A percentile compares a stretch with the other conserved stretches of the same genome.
These are phyloP conservation scores for Neurospora sp. DNA, from an alignment of 2,329 filamentous ascomycete genomes.

Conservation along the genomic window DNA sequence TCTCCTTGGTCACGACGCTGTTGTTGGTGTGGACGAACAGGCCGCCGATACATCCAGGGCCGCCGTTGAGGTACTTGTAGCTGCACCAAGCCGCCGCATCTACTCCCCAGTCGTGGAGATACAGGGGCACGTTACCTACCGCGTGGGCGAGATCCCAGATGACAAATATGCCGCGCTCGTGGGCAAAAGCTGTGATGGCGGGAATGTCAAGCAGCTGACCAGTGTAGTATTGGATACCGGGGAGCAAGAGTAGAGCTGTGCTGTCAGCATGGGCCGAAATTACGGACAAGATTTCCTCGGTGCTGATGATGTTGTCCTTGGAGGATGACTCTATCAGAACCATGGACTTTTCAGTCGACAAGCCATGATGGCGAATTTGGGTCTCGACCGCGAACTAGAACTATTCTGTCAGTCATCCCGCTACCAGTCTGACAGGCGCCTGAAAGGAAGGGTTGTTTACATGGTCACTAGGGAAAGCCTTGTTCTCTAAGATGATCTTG, in stretches of 20 bases:
- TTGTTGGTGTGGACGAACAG: conserved; percentile 64
- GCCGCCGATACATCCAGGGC: conserved; percentile 64
- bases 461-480: conserved; percentile 75
- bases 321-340: conserved; percentile 52
- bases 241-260: conserved; percentile 63
- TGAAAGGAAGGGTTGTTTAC: conserved; percentile 33
- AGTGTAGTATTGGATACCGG: conserved; percentile 73
- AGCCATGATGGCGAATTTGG: conserved; percentile 60
- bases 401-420: conserved; percentile 13
- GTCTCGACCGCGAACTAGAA: conserved; percentile 65
- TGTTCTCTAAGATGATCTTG: conserved; percentile 72
- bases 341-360: conserved; percentile 55
- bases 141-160: conserved; percentile 79
- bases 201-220: conserved; percentile 69
- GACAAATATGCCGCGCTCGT: conserved; percentile 54
- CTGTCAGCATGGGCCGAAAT: conserved; percentile 57
- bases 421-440: neutral
- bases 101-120: conserved; percentile 67
- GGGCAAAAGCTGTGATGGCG: conserved; percentile 62
- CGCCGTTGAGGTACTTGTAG: conserved; percentile 76
- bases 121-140: conserved; percentile 63
- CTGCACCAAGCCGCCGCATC: conserved; percentile 74
- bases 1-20: conserved; percentile 29
- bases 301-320: conserved; percentile 47
- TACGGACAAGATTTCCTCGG: conserved; percentile 54